Percentiles rank a stretch among this genome's conserved stretches.
Conservation (phyloP, 352 stramenopile genomes). For the Phytophthora pisi region DNA sequence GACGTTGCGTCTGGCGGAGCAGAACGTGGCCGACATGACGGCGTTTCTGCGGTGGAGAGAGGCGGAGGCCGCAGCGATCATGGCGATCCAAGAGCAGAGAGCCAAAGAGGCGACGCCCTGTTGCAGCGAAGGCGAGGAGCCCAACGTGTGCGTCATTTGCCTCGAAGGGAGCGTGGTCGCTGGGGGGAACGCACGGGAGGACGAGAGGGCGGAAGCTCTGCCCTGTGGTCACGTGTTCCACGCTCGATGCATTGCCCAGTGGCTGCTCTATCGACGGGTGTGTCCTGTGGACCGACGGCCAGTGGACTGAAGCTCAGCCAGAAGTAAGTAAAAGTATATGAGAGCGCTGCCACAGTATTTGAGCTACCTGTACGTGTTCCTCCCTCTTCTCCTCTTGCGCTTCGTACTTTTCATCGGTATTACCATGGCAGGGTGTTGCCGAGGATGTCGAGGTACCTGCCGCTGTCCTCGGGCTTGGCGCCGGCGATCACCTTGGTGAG, state of each 20-base stretch:
- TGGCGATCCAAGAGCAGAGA: neutral
- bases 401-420: neutral
- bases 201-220: conserved; percentile 24
- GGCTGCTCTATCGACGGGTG: conserved; percentile 37
- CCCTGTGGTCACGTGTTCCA: conserved; percentile 54
- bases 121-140: neutral
- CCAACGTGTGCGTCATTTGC: conserved; percentile 44
- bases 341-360: neutral
- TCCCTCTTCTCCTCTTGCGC: neutral
- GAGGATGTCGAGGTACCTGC: conserved; percentile 41
- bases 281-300: conserved; percentile 43
- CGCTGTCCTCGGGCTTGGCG: conserved; percentile 33
- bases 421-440: conserved; percentile 18
- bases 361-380: neutral
- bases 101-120: no score
- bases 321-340: neutral
- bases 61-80: conserved; percentile 4
- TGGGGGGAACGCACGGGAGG: neutral
- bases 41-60: conserved; percentile 23
- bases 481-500: conserved; percentile 36
- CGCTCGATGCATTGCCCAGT: conserved; percentile 36
- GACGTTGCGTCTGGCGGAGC: conserved; percentile 34
- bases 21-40: conserved; percentile 37
- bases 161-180: conserved; percentile 21
- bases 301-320: conserved; percentile 21